These are phyloP conservation scores for Russula virescens DNA, from an alignment of 768 basidiomycete species.

Conservation along the genomic window DNA sequence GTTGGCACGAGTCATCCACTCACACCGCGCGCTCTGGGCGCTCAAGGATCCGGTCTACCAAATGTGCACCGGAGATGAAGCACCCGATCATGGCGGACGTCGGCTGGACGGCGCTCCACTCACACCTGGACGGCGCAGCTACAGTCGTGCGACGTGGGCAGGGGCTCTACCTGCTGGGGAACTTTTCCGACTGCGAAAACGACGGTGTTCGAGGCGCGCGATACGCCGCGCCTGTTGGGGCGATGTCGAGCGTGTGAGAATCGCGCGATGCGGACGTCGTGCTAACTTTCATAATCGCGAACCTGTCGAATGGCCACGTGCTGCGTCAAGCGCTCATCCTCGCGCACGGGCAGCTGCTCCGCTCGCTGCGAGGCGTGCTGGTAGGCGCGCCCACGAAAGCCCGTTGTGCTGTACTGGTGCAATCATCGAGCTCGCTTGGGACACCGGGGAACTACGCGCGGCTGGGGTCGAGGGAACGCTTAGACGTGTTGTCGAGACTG, in stretches of 20 bases:
- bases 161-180: constrained; percentile 57
- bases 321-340: constrained; percentile 49
- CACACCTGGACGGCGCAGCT: constrained; percentile 56
- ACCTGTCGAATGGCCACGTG: constrained; percentile 56
- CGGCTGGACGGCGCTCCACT: constrained; percentile 54
- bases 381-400: constrained; percentile 51
- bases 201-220: constrained; percentile 57
- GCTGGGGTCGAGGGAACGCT: constrained; percentile 44
- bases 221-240: constrained; percentile 40
- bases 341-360: constrained; percentile 46
- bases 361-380: constrained; percentile 44
- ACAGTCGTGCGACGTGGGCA: constrained; percentile 63
- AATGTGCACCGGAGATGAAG: constrained; percentile 54
- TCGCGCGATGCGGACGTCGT: constrained; percentile 49
- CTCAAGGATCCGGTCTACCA: constrained; percentile 76
- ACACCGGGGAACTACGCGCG: no score
- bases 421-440: constrained; percentile 50
- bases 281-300: constrained; percentile 59
- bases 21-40: constrained; percentile 85
- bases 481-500: constrained; percentile 39
- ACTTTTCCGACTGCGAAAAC: constrained; percentile 58
- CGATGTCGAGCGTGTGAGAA: constrained; percentile 44
- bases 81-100: constrained; percentile 57
- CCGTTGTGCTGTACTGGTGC: constrained; percentile 57
- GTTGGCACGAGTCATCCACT: no score